Evolutionary conservation across 2,329 filamentous ascomycete genomes (phyloP).

Genomic region (Alternaria sp.): DNA sequence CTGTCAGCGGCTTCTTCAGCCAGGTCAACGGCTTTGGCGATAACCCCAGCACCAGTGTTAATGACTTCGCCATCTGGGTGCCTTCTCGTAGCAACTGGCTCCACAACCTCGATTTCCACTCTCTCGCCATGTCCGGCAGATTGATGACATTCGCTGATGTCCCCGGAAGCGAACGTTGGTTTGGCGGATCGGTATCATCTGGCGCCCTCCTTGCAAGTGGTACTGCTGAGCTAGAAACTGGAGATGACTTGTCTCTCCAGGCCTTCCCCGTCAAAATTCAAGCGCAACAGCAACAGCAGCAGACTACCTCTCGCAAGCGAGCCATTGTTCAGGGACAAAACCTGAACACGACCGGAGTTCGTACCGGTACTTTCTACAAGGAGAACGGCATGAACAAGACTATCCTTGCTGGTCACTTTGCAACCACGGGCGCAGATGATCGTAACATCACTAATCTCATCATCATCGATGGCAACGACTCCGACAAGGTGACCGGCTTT

Average conservation of each 20-base stretch:
- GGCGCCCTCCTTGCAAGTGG: conserved; percentile 77
- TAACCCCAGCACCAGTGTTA: conserved; percentile 68
- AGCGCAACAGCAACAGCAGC: conserved; percentile 30
- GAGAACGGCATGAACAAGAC: conserved; percentile 79
- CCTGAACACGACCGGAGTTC: conserved; percentile 70
- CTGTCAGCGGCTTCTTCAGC: conserved; percentile 82
- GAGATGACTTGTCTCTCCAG: conserved; percentile 43
- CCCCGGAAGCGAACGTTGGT: conserved; percentile 68
- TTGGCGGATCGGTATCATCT: conserved; percentile 84
- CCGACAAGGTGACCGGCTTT: conserved; percentile 74
- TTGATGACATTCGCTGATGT: conserved; percentile 76
- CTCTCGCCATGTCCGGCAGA: conserved; percentile 74
- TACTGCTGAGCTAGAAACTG: conserved; percentile 69
- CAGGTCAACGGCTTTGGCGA: conserved; percentile 73
- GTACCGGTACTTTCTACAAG: conserved; percentile 80
- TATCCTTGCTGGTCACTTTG: conserved; percentile 87
- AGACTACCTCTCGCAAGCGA: conserved; percentile 52
- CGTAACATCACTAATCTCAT: conserved; percentile 80
- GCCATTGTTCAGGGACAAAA: conserved; percentile 55
- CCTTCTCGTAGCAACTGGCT: conserved; percentile 88
- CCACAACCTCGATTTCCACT: conserved; percentile 72
- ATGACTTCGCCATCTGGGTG: conserved; percentile 92
- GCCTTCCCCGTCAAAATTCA: conserved; percentile 56
- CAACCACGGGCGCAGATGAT: conserved; percentile 72
- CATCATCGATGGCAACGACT: conserved; percentile 80